These are phyloP conservation scores for Plasmodium coatneyi DNA, from an alignment of 169 alveolate species.

Conservation along the genomic window DNA sequence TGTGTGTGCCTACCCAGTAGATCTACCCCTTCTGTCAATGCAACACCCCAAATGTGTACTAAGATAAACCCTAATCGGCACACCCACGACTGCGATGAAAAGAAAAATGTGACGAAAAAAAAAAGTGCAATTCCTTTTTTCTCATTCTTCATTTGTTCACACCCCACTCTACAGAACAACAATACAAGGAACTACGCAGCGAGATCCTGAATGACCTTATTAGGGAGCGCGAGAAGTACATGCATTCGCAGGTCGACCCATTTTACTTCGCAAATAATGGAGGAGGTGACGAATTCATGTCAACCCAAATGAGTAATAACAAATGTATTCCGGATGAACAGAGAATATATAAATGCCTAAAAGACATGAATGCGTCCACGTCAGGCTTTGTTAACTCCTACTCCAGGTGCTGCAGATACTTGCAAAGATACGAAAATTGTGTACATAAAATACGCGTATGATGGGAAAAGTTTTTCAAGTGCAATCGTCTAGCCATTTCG, in stretches of 20 bases:
- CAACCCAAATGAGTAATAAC: conserved; percentile 14
- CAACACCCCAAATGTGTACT: no score
- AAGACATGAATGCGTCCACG: conserved; percentile 68
- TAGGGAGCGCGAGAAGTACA: conserved; percentile 32
- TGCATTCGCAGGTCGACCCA: conserved; percentile 14
- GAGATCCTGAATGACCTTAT: conserved; percentile 16
- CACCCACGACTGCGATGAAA: background rate
- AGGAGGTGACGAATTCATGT: background rate
- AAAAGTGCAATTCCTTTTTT: background rate
- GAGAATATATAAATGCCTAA: conserved; percentile 58
- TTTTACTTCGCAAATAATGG: background rate
- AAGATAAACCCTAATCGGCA: no score
- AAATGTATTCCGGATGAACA: conserved; percentile 50
- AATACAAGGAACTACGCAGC: conserved; percentile 5
- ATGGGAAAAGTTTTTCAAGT: background rate
- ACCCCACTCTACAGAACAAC: background rate
- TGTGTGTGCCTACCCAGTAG: background rate
- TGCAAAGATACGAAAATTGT: conserved; percentile 59
- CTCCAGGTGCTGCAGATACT: conserved; percentile 42
- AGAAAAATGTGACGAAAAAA: background rate
- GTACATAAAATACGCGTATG: conserved; percentile 55
- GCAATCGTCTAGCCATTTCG: background rate
- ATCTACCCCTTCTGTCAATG: background rate
- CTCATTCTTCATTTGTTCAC: background rate
- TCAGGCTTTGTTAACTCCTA: conserved; percentile 48